A percentile compares a stretch with the other conserved stretches of the same genome.
phyloP scores from a whole-genome alignment of 192 early-diverging fungal species.

The Oehlia diaphana region DNA sequence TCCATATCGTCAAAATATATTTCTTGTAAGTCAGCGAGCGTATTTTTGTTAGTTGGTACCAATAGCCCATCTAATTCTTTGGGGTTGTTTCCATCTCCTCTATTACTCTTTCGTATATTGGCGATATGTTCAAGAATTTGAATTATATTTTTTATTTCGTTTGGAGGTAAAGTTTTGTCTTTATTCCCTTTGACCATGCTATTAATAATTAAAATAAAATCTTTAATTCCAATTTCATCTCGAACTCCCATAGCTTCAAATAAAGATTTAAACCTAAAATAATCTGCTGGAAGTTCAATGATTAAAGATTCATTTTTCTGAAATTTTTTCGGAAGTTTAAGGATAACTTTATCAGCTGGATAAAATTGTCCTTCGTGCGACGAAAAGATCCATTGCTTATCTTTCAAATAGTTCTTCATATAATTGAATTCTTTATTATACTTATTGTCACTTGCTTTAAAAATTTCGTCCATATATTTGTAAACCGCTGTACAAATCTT shows the following conservation, averaged over 20 bases:
- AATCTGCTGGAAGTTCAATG: background rate
- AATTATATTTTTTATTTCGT: background rate
- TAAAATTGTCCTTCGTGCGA: background rate
- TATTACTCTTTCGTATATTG: background rate
- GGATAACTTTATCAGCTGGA: background rate
- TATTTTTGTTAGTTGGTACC: background rate
- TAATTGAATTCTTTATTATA: background rate
- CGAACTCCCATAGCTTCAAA: constrained; percentile 2
- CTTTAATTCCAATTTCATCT: background rate
- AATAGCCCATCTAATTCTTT: background rate
- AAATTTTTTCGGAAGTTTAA: background rate
- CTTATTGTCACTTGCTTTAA: background rate
- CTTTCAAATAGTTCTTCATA: background rate
- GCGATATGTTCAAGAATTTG: background rate
- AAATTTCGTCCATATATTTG: background rate
- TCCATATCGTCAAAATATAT: background rate
- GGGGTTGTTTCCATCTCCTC: background rate
- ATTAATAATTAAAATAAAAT: background rate
- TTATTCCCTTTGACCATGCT: background rate
- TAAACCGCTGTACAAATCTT: background rate
- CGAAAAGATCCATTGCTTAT: background rate
- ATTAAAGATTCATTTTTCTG: background rate
- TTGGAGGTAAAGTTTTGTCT: background rate
- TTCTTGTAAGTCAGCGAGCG: background rate
- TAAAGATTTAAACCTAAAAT: background rate